Evolutionary conservation across 805 yeast species (phyloP).

Genomic region (Candida broadrunensis): DNA sequence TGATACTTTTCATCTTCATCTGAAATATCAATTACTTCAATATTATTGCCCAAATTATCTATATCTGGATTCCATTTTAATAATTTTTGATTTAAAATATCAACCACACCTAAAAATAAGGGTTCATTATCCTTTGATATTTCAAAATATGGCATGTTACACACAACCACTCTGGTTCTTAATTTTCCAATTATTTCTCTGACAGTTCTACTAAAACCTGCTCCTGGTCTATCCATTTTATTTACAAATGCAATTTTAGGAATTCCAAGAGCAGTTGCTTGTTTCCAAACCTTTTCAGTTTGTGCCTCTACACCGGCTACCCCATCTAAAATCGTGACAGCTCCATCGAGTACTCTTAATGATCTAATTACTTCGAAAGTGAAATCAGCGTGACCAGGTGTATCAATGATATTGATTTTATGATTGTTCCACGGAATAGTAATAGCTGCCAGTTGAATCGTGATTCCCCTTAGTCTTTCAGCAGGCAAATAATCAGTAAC

Average conservation of each 20-base stretch:
- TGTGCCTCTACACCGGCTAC: constrained; percentile 99
- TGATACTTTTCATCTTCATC: constrained; percentile 20
- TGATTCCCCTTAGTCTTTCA: constrained; percentile 90
- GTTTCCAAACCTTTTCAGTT: constrained; percentile 95
- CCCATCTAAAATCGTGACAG: constrained; percentile 87
- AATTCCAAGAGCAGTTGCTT: constrained; percentile 62
- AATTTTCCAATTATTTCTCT: constrained; percentile 76
- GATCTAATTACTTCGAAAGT: constrained; percentile 92
- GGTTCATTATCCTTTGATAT: constrained; percentile 18
- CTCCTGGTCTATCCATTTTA: constrained; percentile 96
- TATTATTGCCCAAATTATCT: constrained; percentile 45
- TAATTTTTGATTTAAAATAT: constrained; percentile 62
- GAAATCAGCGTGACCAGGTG: constrained; percentile 98
- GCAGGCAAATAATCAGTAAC: constrained; percentile 90
- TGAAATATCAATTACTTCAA: constrained; percentile 45
- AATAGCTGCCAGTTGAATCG: constrained; percentile 95
- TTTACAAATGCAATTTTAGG: constrained; percentile 83
- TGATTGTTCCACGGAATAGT: constrained; percentile 80
- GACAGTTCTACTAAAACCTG: constrained; percentile 89
- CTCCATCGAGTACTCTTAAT: constrained; percentile 89
- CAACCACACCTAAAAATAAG: constrained; percentile 69
- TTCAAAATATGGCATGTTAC: constrained; percentile 75
- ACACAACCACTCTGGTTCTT: constrained; percentile 66
- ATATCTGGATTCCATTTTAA: constrained; percentile 46
- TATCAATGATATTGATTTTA: constrained; percentile 85